These are phyloP conservation scores for Penstemon eatonii DNA, from an alignment of 257 asterid genomes.

Conservation along the genomic window DNA sequence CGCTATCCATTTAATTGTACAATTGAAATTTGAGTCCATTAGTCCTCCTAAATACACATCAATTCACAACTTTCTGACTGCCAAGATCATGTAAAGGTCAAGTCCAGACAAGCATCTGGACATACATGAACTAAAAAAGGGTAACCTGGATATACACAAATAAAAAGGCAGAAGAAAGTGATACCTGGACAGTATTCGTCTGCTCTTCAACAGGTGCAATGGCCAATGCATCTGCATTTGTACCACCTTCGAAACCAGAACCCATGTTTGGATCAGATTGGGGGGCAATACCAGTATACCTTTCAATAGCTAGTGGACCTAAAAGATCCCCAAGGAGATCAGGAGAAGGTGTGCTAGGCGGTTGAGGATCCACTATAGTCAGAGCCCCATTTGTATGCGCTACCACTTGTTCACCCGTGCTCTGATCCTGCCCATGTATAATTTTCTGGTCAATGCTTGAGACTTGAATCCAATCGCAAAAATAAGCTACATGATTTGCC, in stretches of 20 bases:
- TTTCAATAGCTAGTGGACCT: conserved; percentile 81
- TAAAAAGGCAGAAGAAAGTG: conserved; percentile 27
- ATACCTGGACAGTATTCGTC: conserved; percentile 69
- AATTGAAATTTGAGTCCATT: not conserved
- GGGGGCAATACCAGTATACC: conserved; percentile 50
- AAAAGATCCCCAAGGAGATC: conserved; percentile 90
- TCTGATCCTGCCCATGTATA: conserved; percentile 51
- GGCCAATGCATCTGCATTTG: conserved; percentile 66
- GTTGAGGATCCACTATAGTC: conserved; percentile 76
- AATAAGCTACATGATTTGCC: conserved; percentile 12
- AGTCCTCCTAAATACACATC: not conserved
- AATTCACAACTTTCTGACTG: not conserved
- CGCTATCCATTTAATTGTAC: not conserved
- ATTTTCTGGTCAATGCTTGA: conserved; percentile 25
- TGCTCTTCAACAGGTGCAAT: conserved; percentile 75
- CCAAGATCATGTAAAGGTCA: conserved; percentile 15
- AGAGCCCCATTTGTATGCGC: conserved; percentile 70
- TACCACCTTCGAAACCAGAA: conserved; percentile 47
- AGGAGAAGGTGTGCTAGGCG: conserved; percentile 59
- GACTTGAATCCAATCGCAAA: conserved; percentile 19
- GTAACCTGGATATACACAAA: conserved; percentile 9
- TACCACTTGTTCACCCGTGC: conserved; percentile 47
- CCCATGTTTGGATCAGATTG: conserved; percentile 49
- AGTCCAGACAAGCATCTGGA: conserved; percentile 18
- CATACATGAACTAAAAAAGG: not conserved